Percentiles rank a stretch among this genome's conserved stretches.
Evolutionary conservation across 1,284 basidiomycete genomes (phyloP).

Genomic region (Ustilago crameri): DNA sequence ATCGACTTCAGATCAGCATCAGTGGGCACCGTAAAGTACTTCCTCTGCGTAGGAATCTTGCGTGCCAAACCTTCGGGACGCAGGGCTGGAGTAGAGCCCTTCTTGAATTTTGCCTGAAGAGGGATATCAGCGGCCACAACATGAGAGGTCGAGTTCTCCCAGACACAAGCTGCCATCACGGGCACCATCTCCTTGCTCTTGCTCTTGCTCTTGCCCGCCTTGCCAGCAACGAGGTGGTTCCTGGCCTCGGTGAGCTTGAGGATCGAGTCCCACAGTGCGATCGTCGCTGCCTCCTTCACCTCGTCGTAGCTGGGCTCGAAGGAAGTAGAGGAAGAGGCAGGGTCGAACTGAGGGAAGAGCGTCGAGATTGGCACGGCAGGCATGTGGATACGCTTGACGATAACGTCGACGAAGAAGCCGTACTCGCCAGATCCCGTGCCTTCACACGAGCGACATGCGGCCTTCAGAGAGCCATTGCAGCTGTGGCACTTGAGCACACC

Average conservation of each 20-base stretch:
- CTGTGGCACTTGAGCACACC: conserved; percentile 52
- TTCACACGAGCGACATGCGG: conserved; percentile 46
- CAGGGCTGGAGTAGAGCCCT: conserved; percentile 20
- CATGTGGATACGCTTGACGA: conserved; percentile 53
- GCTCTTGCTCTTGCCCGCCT: conserved; percentile 25
- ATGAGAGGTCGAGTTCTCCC: conserved; percentile 51
- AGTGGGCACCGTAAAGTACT: conserved; percentile 48
- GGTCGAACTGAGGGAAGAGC: conserved; percentile 31
- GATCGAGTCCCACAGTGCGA: conserved; percentile 47
- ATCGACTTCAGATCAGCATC: conserved; percentile 43
- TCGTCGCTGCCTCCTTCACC: conserved; percentile 40
- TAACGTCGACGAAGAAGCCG: conserved; percentile 55
- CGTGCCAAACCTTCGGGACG: conserved; percentile 31
- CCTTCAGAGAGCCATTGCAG: conserved; percentile 44
- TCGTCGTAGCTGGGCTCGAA: conserved; percentile 35
- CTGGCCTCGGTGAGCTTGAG: conserved; percentile 37
- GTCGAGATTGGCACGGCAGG: conserved; percentile 46
- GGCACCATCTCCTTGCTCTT: conserved; percentile 48
- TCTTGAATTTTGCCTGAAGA: conserved; percentile 45
- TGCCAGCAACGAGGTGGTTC: conserved; percentile 1
- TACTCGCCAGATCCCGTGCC: conserved; percentile 48
- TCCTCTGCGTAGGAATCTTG: conserved; percentile 31
- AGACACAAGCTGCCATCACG: conserved; percentile 54
- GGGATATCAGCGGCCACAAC: conserved; percentile 45
- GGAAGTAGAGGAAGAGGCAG: conserved; percentile 2